Base-by-base conservation (phyloP, 805 yeast genomes). In the Pichia thaimueangensis region DNA sequence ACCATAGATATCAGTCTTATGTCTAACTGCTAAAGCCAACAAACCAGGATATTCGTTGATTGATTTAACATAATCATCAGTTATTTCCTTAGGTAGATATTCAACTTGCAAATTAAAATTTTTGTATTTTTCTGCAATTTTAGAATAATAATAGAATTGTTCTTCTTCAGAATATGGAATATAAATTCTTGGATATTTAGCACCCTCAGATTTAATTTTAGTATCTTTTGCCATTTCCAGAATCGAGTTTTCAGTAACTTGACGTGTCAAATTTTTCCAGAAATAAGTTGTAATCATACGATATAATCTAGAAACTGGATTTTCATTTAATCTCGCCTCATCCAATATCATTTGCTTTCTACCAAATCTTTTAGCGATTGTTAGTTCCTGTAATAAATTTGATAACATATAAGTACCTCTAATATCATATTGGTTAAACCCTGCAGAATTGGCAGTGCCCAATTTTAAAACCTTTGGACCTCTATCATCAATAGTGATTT, bases 321-420 rank as follows among this genome's bases (percentile, higher is more conserved):
- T 86, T 62, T 88, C 96, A 57, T 78, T 83, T 45, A 89, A 70
- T 47, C 95, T 64, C 8, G 80, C 82, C 59, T 88, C 96, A 60
- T 87, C 96, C 46, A 88, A 63, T 38, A 85, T 69, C 70, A 87
- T 78, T 55, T 79, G 83, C 48, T 77, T 79, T 48, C 91, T 71
- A 8, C 95, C 95, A 59, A 80, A 75, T 43, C 83, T 68, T 57
- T 84, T 78, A 12, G 96, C 96, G 47, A 87, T 78, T 0, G 96
- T 86, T 50, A 88, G 69, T 62, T 88, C 97, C 64, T 88, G 96
- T 43, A 88, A 69, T 30, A 89, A 63, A 60, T 89, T 89, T 0
- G 93, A 81, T 37, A 88, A 65, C 89, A 84, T 84, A 57, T 88
- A 88, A 0, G 96, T 88, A 3, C 97, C 97, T 45, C 95, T 67